A percentile compares a stretch with the other conserved stretches of the same genome.
Conservation (phyloP, 139 green algal species). For the Chlorella sorokiniana region DNA sequence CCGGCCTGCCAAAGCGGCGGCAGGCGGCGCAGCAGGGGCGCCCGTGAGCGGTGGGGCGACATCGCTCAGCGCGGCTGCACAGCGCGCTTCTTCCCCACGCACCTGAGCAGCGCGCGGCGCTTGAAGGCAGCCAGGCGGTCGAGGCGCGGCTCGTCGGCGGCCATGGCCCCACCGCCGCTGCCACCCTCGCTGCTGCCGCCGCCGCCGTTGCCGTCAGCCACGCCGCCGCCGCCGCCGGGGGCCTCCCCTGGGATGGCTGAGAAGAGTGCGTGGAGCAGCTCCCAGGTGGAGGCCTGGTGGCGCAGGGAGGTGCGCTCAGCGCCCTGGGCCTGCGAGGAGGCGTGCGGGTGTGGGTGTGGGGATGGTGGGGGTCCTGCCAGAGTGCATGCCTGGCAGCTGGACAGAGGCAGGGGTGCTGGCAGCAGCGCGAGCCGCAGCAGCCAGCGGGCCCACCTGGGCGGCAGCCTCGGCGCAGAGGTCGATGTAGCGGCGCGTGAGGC, state of each 20-base stretch:
- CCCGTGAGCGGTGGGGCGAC: no score
- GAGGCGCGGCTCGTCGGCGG: slow-evolving; percentile 18
- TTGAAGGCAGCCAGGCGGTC: slow-evolving; percentile 36
- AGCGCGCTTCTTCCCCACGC: neutral
- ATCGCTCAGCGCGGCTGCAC: no score
- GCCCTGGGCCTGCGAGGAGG: slow-evolving; percentile 8
- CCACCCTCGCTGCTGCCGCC: neutral
- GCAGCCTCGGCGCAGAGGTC: slow-evolving; percentile 9
- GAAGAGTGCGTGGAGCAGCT: slow-evolving; percentile 72
- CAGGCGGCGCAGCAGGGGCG: no score
- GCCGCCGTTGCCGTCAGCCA: neutral
- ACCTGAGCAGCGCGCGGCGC: slow-evolving; percentile 48
- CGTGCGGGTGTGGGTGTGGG: no score
- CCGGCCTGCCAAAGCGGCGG: neutral
- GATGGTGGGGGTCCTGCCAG: no score
- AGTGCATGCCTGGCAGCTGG: neutral
- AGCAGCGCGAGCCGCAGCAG: neutral
- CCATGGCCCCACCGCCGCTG: neutral
- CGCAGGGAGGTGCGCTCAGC: slow-evolving; percentile 29
- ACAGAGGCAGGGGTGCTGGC: neutral
- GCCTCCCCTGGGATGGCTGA: slow-evolving; percentile 24
- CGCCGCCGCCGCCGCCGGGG: neutral
- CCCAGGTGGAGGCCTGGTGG: slow-evolving; percentile 72
- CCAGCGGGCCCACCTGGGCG: neutral
- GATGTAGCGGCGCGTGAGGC: slow-evolving; percentile 34